Percentiles rank a stretch among this genome's conserved stretches.
Conservation (phyloP, 148 eudicot genomes). For the Chenopodium suecicum region DNA sequence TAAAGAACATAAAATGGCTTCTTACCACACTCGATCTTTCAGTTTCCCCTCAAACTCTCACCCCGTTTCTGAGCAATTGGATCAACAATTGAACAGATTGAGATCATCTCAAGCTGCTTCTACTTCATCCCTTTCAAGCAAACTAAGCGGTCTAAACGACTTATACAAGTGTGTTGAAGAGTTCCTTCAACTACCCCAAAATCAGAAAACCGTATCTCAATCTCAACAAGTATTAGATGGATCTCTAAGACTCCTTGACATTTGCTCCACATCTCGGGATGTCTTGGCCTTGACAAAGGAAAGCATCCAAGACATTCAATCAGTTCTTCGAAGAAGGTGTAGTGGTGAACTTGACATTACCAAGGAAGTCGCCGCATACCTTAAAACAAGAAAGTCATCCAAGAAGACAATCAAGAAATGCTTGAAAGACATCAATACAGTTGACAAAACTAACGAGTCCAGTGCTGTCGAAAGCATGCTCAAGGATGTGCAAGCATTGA, state of each 20-base stretch:
- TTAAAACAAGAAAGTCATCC: slow-evolving; percentile 12
- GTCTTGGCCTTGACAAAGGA: slow-evolving; percentile 24
- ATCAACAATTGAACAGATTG: slow-evolving; percentile 20
- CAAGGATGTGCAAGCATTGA: slow-evolving; percentile 21
- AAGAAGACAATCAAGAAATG: slow-evolving; percentile 27
- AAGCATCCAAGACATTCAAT: slow-evolving; percentile 25
- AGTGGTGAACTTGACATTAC: slow-evolving; percentile 14
- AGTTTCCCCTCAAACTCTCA: slow-evolving; percentile 27
- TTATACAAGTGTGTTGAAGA: slow-evolving; percentile 27
- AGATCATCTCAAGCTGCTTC: slow-evolving; percentile 33
- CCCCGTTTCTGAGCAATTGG: slow-evolving; percentile 11
- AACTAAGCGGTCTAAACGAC: slow-evolving; percentile 20
- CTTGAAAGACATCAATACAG: slow-evolving; percentile 20
- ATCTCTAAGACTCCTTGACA: slow-evolving; percentile 33
- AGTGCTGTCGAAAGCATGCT: neutral
- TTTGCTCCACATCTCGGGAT: slow-evolving; percentile 26
- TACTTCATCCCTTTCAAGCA: slow-evolving; percentile 24
- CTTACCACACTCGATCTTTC: slow-evolving; percentile 29
- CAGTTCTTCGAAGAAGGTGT: slow-evolving; percentile 28
- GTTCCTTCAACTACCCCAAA: slow-evolving; percentile 25
- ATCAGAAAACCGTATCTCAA: slow-evolving; percentile 6
- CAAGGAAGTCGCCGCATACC: slow-evolving; percentile 9
- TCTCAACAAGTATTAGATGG: slow-evolving; percentile 27
- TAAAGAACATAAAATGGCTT: slow-evolving; percentile 8
- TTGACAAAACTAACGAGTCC: slow-evolving; percentile 9